Evolutionary conservation across 805 yeast species (phyloP).

Genomic region (Wickerhamia fluorescens): DNA sequence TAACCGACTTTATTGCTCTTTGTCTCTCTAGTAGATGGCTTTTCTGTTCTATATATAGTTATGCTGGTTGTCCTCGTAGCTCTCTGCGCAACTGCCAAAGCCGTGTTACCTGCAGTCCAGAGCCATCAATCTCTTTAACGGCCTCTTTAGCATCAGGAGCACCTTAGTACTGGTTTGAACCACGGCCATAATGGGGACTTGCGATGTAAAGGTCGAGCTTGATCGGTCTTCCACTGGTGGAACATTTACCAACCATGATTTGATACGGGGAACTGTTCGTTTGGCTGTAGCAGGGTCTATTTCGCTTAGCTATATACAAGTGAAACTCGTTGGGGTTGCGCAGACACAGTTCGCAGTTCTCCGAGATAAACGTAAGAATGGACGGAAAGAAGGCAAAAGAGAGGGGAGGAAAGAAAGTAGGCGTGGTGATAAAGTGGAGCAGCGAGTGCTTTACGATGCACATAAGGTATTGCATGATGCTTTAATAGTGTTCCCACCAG

Average conservation of each 20-base stretch:
- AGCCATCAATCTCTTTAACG: not conserved
- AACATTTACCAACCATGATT: conserved; percentile 42
- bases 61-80: no score
- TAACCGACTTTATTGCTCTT: no score
- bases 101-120: no score
- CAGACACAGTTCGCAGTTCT: conserved; percentile 30
- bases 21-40: no score
- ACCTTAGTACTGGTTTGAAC: not conserved
- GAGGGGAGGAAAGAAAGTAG: no score
- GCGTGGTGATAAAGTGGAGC: conserved; percentile 3
- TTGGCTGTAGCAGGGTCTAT: conserved; percentile 35
- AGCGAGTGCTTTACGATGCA: conserved; percentile 21
- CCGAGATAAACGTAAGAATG: conserved; percentile 2
- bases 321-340: conserved; percentile 46
- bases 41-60: no score
- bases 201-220: conserved; percentile 25
- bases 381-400: not conserved
- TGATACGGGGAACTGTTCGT: conserved; percentile 33
- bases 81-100: no score
- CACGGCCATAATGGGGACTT: conserved; percentile 6
- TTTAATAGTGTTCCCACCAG: conserved; percentile 45
- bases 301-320: conserved; percentile 41
- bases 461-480: conserved; percentile 47
- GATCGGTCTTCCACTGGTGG: conserved; percentile 29
- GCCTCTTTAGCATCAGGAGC: no score